Evolutionary conservation across 331 rosid genomes (phyloP), one percentile per base, ranked within the genome.

Genomic region (Erythrophleum ivorense): DNA sequence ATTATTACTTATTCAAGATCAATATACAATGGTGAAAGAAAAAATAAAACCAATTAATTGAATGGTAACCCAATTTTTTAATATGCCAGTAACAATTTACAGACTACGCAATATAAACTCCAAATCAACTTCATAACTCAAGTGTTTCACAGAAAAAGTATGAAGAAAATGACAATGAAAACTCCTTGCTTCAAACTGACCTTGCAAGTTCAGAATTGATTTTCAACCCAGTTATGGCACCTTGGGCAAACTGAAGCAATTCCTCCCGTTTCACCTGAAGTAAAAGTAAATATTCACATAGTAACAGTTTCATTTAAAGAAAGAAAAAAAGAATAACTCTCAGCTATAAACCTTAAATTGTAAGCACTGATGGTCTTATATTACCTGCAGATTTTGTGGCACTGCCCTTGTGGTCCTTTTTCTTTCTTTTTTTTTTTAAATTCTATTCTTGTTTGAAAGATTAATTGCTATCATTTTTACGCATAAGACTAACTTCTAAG

Each of bases 191-290:
- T 62, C 83, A 45, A 70, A 74, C 97, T 49, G 80, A 96, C 99
- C 98, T 96, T 74, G 85, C 83, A 58, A 85, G 69, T 84, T 92
- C 94, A 85, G 88, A 94, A 86, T 82, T 91, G 31, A 96, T 86
- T 86, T 96, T 96, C 89, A 96, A 88, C 79, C 99, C 99, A 21
- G 97, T 78, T 72, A 96, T 91, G 76, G 99, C 99, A 67, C 92
- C 90, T 88, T 96, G 97, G 13, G 98, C 98, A 91, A 96, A 96
- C 88, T 96, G 99, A 86, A 96, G 98, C 85, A 96, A 86, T 85
- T 96, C 99, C 85, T 96, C 99, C 74, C 97, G 92, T 81, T 96
- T 96, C 83, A 94, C 99, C 99, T 96, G 88, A 82, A 82, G 41
- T 78, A 80, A 66, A 52, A 67, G 79, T 21, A 69, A 76, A 50